Percentiles rank a stretch among this genome's conserved stretches.
phyloP scores from a whole-genome alignment of 805 yeast species.

The Candida pini region DNA sequence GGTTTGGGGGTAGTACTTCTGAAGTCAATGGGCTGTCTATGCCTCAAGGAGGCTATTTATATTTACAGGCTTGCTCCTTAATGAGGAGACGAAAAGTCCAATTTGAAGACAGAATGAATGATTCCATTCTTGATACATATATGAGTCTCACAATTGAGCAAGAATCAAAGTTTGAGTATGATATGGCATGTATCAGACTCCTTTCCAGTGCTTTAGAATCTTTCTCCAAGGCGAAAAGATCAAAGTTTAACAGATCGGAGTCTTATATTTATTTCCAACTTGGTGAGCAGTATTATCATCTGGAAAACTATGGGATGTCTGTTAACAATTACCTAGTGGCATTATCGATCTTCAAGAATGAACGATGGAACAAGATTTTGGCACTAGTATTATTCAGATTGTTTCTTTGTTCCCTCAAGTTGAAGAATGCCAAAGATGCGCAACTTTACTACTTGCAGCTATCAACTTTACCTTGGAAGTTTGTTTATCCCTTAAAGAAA shows the following conservation, averaged over 20 bases:
- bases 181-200: slow-evolving; percentile 20
- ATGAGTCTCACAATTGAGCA: slow-evolving; percentile 21
- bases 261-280: slow-evolving; percentile 42
- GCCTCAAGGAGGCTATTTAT: slow-evolving; percentile 40
- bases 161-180: slow-evolving; percentile 18
- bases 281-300: slow-evolving; percentile 40
- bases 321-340: slow-evolving; percentile 36
- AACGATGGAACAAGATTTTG: slow-evolving; percentile 35
- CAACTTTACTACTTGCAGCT: slow-evolving; percentile 30
- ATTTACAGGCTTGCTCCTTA: slow-evolving; percentile 33
- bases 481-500: slow-evolving; percentile 3
- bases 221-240: slow-evolving; percentile 30
- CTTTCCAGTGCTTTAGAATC: slow-evolving; percentile 33
- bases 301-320: slow-evolving; percentile 34
- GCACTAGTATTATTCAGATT: slow-evolving; percentile 31
- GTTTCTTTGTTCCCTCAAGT: slow-evolving; percentile 31
- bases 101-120: background rate
- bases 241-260: slow-evolving; percentile 33
- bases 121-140: slow-evolving; percentile 25
- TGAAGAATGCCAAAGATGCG: slow-evolving; percentile 29
- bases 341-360: slow-evolving; percentile 32
- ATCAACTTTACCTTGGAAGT: slow-evolving; percentile 16
- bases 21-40: slow-evolving; percentile 24
- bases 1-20: slow-evolving; percentile 13
- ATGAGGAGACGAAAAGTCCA: slow-evolving; percentile 20